Evolutionary conservation across 2,329 filamentous ascomycete genomes (phyloP), one percentile per base, ranked within the genome.

Genomic region (Ilyonectria mors-panacis): DNA sequence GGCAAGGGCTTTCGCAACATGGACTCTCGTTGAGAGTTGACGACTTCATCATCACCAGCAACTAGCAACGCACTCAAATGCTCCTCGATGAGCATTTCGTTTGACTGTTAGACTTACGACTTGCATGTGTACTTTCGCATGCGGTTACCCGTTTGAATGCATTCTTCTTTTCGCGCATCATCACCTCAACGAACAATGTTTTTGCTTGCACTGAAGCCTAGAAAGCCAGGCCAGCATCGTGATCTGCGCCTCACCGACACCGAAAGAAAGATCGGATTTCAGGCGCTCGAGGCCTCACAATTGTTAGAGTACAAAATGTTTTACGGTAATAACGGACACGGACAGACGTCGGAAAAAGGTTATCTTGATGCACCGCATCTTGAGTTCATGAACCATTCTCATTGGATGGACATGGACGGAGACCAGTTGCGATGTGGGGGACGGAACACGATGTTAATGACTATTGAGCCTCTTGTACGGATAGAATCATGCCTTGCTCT

Each of bases 101-200:
- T 76, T 78, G 74, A 75, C 68, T 74, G 70, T 77, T 69, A 80
- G 77, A 70, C 61, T 78, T 80, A 79, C 66, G 65, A 65, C 73
- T 68, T 78, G 70, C 75, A 79, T 78, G 71, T 69, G 45, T 67
- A 53, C 63, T 55, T 65, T 66, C 48, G 33, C 56, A 63, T 72
- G 51, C 61, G n/a, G 48, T 35, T 35, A 47, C 33, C 19, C 33
- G 28, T 17, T 23, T 42, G 26, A 26, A 21, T 45, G 26, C 26
- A 35, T 26, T 42, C 42, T 33, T 47, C 4, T 47, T 10, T 23
- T 15, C 39, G 39, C 28, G 30, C 50, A 53, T n/a, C 30, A 53
- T 53, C 26, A 51, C 28, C 10, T 53, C 30, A 37, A 51, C 13
- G 19, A 33, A 23, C 21, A n/a, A 54, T 45, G 39, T 48, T 51